Conservation (phyloP, 1,284 basidiomycete species). For the Clitocybe nebularis region DNA sequence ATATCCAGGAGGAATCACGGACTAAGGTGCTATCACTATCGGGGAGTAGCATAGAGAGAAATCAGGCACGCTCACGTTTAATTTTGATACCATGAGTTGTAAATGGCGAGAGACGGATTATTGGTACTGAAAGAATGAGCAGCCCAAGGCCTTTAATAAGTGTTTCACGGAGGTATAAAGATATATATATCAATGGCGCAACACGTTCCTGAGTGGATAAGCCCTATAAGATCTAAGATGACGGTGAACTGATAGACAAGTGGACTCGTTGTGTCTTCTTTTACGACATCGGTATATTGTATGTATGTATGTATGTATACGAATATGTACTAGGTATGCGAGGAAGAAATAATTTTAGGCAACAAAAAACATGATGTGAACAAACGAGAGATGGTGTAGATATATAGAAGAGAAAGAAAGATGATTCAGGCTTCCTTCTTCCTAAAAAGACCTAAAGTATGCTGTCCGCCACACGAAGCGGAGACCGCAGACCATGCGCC, state of each 20-base stretch:
- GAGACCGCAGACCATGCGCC: slow-evolving; percentile 59
- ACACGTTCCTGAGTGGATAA: too few species aligned
- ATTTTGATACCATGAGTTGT: background rate
- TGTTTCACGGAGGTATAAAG: background rate
- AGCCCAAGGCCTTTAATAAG: too few species aligned
- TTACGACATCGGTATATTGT: background rate
- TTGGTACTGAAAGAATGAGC: too few species aligned
- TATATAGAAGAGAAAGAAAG: background rate
- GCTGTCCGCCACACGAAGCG: slow-evolving; percentile 70
- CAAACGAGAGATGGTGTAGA: background rate
- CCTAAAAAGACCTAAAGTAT: slow-evolving; percentile 65
- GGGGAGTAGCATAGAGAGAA: background rate
- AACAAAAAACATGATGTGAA: too few species aligned
- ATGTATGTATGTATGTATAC: too few species aligned
- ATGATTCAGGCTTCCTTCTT: slow-evolving; percentile 35
- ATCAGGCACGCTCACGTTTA: background rate
- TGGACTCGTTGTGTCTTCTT: too few species aligned
- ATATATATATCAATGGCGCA: background rate
- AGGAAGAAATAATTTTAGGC: too few species aligned
- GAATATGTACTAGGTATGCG: too few species aligned
- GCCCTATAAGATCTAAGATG: too few species aligned
- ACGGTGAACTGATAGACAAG: too few species aligned
- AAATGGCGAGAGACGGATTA: too few species aligned
- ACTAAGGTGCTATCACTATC: background rate
- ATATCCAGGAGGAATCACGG: slow-evolving; percentile 29